Evolutionary conservation across 306 rosid species (phyloP).

Genomic region (Senna tora): DNA sequence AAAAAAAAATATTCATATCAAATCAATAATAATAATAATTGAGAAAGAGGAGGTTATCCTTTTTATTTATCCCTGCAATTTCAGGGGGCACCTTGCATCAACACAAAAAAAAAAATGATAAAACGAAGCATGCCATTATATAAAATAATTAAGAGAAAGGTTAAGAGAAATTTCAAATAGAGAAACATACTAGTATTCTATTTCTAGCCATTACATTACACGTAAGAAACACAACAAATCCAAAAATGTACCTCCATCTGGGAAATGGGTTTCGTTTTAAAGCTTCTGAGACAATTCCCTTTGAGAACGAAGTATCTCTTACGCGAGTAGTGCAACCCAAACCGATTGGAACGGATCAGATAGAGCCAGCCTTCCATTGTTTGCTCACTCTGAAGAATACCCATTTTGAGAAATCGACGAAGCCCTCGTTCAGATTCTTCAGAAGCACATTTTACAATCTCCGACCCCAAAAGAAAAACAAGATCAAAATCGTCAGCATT

Average conservation of each 20-base stretch:
- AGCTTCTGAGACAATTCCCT: conserved; percentile 66
- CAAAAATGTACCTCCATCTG: conserved; percentile 51
- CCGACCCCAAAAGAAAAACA: not conserved
- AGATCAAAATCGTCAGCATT: not conserved
- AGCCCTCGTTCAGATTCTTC: not conserved
- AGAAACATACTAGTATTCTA: not conserved
- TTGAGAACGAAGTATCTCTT: conserved; percentile 71
- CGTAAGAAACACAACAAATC: not conserved
- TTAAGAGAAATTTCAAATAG: not conserved
- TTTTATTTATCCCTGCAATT: not conserved
- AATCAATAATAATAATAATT: not conserved
- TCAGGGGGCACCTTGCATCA: no score
- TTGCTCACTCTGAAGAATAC: conserved; percentile 42
- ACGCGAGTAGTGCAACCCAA: conserved; percentile 64
- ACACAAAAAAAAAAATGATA: not conserved
- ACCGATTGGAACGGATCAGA: conserved; percentile 61
- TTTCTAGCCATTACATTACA: not conserved
- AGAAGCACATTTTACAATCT: conserved; percentile 16
- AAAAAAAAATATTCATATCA: not conserved
- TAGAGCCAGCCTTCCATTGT: conserved; percentile 92
- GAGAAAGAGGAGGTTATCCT: not conserved
- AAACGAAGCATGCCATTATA: not conserved
- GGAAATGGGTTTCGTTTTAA: conserved; percentile 62
- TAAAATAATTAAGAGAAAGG: not conserved
- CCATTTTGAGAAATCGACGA: conserved; percentile 43